Percentiles rank a stretch among this genome's conserved stretches.
phyloP scores from a whole-genome alignment of 2,329 filamentous ascomycete genomes.

The Mycosphaerella arachidis region DNA sequence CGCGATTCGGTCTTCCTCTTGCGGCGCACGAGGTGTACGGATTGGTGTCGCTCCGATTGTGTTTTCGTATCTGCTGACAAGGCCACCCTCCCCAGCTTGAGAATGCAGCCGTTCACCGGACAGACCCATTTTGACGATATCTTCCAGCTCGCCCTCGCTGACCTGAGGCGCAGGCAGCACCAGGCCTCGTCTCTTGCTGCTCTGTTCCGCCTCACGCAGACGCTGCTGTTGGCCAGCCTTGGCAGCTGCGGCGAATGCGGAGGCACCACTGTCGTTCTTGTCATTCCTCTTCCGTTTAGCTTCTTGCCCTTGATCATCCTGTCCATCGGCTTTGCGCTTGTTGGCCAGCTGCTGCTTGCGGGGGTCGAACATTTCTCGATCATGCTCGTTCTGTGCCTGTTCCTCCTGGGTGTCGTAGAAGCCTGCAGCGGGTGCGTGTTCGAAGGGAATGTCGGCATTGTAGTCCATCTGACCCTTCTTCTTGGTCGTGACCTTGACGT shows the following conservation, averaged over 20 bases:
- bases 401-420: conserved; percentile 95
- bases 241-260: conserved; percentile 77
- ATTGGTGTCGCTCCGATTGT: conserved; percentile 82
- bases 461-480: conserved; percentile 99
- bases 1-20: conserved; percentile 90
- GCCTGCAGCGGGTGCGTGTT: conserved; percentile 80
- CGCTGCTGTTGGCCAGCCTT: conserved; percentile 94
- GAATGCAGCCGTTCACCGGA: conserved; percentile 79
- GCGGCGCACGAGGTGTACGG: conserved; percentile 82
- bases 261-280: conserved; percentile 66
- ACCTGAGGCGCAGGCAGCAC: conserved; percentile 85
- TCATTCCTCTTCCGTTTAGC: conserved; percentile 84
- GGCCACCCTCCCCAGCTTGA: conserved; percentile 68
- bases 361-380: conserved; percentile 83
- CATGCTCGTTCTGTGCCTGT: conserved; percentile 70
- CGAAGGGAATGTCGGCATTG: conserved; percentile 97
- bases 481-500: conserved; percentile 86
- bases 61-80: conserved; percentile 81
- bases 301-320: conserved; percentile 68
- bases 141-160: conserved; percentile 85
- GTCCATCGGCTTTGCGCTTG: conserved; percentile 87
- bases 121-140: conserved; percentile 98
- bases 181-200: conserved; percentile 83
- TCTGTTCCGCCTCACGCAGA: conserved; percentile 92
- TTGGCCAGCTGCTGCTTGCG: conserved; percentile 84